Evolutionary conservation across 331 rosid genomes (phyloP).

Genomic region (Telfairia occidentalis): DNA sequence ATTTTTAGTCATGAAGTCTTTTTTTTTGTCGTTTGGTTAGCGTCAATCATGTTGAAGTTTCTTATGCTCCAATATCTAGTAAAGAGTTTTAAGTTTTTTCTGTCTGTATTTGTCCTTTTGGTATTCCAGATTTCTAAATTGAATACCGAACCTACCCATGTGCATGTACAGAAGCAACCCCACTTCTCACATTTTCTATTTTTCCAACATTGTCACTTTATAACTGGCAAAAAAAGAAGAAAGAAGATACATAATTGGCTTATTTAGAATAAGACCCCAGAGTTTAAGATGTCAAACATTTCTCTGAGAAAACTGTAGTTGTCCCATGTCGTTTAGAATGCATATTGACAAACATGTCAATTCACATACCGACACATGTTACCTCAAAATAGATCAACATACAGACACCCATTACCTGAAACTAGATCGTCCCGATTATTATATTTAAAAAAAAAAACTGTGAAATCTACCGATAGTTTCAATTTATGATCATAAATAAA

Average conservation of each 20-base stretch:
- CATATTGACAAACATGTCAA: not conserved
- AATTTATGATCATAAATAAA: not conserved
- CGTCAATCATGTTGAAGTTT: not conserved
- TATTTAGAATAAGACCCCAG: not conserved
- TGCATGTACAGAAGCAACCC: not conserved
- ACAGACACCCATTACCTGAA: not conserved
- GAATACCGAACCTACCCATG: not conserved
- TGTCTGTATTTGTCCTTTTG: not conserved
- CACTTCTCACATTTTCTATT: not conserved
- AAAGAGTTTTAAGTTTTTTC: not conserved
- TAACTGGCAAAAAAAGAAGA: not conserved
- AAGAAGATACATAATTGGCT: not conserved
- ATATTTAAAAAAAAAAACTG: too few species aligned
- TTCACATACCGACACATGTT: not conserved
- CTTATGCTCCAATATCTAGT: not conserved
- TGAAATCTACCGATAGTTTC: not conserved
- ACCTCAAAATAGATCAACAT: not conserved
- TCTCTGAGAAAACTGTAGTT: not conserved
- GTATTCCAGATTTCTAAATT: not conserved
- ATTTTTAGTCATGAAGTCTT: not conserved
- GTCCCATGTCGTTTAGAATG: not conserved
- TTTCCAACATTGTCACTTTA: not conserved
- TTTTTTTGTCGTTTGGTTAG: not conserved
- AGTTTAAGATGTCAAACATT: not conserved
- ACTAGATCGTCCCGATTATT: too few species aligned